Conservation (phyloP, 768 basidiomycete species). For the Trametes villosa region DNA sequence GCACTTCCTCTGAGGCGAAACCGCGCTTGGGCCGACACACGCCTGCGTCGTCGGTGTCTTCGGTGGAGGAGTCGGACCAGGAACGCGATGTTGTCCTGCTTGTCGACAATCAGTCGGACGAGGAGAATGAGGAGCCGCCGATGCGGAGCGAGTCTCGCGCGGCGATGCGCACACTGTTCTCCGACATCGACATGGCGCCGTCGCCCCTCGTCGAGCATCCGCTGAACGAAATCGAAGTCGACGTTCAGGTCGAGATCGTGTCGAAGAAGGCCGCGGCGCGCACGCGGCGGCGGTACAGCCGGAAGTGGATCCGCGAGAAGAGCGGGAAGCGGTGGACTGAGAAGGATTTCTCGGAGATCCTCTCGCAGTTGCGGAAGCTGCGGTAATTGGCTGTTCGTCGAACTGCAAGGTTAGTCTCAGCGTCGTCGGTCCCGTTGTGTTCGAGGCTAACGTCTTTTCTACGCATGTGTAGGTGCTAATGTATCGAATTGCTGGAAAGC, state of each 20-base stretch:
- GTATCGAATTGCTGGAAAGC: too few relatives aligned
- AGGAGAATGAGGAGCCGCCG: not conserved
- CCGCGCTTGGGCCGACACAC: not conserved
- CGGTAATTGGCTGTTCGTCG: not conserved
- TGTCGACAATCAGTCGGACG: constrained; percentile 4
- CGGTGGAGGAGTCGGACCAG: constrained; percentile 2
- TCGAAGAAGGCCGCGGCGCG: constrained; percentile 10
- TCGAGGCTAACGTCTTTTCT: not conserved
- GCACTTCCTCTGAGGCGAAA: not conserved
- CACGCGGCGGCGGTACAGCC: constrained; percentile 20
- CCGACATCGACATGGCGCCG: not conserved
- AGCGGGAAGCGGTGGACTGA: constrained; percentile 24
- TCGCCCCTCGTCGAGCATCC: not conserved
- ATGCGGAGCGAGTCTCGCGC: constrained; percentile 14
- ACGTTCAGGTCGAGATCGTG: constrained; percentile 7
- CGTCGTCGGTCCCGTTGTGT: not conserved
- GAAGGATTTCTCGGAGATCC: constrained; percentile 20
- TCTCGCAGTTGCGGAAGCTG: constrained; percentile 19
- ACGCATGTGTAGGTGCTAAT: not conserved
- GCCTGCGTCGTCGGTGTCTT: not conserved
- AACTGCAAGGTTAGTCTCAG: not conserved
- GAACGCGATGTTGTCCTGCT: constrained; percentile 20
- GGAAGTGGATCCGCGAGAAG: constrained; percentile 25
- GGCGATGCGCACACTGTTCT: constrained; percentile 14
- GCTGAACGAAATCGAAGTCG: not conserved